Conservation (phyloP, 768 basidiomycete genomes). For the Agaricus subrufescens region DNA sequence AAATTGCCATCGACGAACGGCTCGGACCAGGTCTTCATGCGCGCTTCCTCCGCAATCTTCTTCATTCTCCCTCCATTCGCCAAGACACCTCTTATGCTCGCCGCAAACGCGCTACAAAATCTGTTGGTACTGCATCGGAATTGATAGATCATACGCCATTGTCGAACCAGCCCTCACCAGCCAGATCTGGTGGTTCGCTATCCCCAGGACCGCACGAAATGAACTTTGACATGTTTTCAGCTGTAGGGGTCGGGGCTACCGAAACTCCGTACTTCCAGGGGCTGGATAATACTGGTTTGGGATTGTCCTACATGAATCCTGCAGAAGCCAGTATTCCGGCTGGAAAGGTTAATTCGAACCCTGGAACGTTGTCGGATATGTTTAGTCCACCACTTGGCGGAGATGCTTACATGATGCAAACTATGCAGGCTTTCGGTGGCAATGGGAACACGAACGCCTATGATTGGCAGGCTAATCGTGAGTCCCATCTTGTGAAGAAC, state of each 20-base stretch:
- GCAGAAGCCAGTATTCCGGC: slow-evolving; percentile 3
- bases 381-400: slow-evolving; percentile 54
- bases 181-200: slow-evolving; percentile 29
- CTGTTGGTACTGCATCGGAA: slow-evolving; percentile 8
- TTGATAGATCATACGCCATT: slow-evolving; percentile 5
- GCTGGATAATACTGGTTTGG: slow-evolving; percentile 17
- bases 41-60: slow-evolving; percentile 68
- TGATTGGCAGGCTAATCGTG: slow-evolving; percentile 23
- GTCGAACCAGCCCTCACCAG: slow-evolving; percentile 32
- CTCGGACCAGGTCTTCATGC: slow-evolving; percentile 81
- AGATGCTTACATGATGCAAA: slow-evolving; percentile 56
- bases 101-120: slow-evolving; percentile 6
- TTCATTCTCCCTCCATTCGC: slow-evolving; percentile 23
- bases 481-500: not conserved
- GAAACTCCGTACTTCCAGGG: slow-evolving; percentile 9
- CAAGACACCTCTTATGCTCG: slow-evolving; percentile 10
- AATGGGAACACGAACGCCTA: slow-evolving; percentile 56
- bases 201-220: slow-evolving; percentile 44
- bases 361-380: slow-evolving; percentile 27
- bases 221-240: slow-evolving; percentile 40
- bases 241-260: slow-evolving; percentile 14
- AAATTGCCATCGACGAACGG: slow-evolving; percentile 74
- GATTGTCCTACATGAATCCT: slow-evolving; percentile 18
- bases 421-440: slow-evolving; percentile 46
- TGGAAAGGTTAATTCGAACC: not conserved